Percentiles rank a stretch among this genome's conserved stretches.
Evolutionary conservation across 768 basidiomycete genomes (phyloP).

Genomic region (Nidula microcarpa): DNA sequence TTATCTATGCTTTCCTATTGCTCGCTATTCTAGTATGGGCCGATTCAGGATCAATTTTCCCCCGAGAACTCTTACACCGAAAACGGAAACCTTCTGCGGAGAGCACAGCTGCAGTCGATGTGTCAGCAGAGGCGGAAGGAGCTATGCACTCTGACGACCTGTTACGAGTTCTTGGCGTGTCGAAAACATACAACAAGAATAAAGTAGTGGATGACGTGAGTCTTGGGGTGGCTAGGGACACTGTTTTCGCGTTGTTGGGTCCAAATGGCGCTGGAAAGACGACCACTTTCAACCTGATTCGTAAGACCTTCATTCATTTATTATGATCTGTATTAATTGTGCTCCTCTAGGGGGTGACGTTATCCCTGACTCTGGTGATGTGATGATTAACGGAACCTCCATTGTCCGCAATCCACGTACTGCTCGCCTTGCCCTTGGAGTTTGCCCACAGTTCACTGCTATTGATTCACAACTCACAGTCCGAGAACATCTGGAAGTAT

Average conservation of each 20-base stretch:
- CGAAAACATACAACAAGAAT: constrained; percentile 54
- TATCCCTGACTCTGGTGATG: constrained; percentile 64
- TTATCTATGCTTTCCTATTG: constrained; percentile 55
- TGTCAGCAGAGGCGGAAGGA: constrained; percentile 47
- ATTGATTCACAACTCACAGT: constrained; percentile 78
- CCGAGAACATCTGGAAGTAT: constrained; percentile 69
- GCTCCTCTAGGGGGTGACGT: constrained; percentile 58
- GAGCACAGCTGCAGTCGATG: constrained; percentile 33
- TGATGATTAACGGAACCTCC: constrained; percentile 63
- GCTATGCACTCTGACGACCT: constrained; percentile 49
- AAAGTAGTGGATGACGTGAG: constrained; percentile 73
- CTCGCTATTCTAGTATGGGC: constrained; percentile 66
- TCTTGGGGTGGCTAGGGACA: constrained; percentile 59
- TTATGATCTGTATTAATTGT: background rate
- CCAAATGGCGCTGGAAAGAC: constrained; percentile 87
- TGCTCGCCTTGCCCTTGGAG: constrained; percentile 69
- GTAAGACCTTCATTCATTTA: constrained; percentile 30
- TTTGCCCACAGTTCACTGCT: constrained; percentile 84
- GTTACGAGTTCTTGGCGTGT: constrained; percentile 59
- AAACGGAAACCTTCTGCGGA: constrained; percentile 6
- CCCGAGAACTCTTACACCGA: constrained; percentile 29
- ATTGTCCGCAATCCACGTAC: constrained; percentile 59
- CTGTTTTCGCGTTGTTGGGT: constrained; percentile 69
- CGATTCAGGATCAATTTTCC: constrained; percentile 62
- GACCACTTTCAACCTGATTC: constrained; percentile 78